Evolutionary conservation across 2,329 filamentous ascomycete species (phyloP), one percentile per base, ranked within the genome.

Genomic region (Esteya vermicola): DNA sequence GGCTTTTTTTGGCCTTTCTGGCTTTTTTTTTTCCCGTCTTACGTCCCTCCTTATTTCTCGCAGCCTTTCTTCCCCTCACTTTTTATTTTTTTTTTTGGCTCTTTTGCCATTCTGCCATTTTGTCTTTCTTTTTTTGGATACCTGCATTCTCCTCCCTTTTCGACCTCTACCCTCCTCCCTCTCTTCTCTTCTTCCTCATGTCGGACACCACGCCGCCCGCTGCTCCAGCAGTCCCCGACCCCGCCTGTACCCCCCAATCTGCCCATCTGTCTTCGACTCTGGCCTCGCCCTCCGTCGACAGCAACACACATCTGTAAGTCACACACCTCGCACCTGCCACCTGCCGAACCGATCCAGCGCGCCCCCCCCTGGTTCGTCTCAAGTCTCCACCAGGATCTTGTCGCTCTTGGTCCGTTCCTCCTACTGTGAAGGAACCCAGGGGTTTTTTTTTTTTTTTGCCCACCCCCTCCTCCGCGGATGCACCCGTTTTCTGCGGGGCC

Each of bases 401-500:
- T n/a, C n/a, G n/a, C n/a, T n/a, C n/a, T n/a, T n/a, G n/a, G n/a
- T n/a, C n/a, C n/a, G n/a, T n/a, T n/a, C n/a, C n/a, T n/a, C n/a
- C n/a, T n/a, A n/a, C n/a, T n/a, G n/a, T n/a, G n/a, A n/a, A n/a
- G n/a, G n/a, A n/a, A n/a, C n/a, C n/a, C n/a, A n/a, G n/a, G n/a
- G n/a, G n/a, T n/a, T n/a, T n/a, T n/a, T n/a, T n/a, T n/a, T n/a
- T n/a, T n/a, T n/a, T n/a, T n/a, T n/a, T n/a, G n/a, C n/a, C n/a
- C n/a, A n/a, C n/a, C n/a, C n/a, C n/a, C n/a, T n/a, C n/a, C n/a
- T n/a, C n/a, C n/a, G n/a, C 44, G 32, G 41, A 41, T 43, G 30
- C 16, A 25, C 39, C 39, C 37, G 34, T 42, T 43, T 43, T 43
- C 45, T 47, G 43, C 45, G 45, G 45, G 45, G 41, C 45, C 32